These are phyloP conservation scores for Alnus glutinosa DNA, from an alignment of 306 rosid genomes.

Conservation along the genomic window DNA sequence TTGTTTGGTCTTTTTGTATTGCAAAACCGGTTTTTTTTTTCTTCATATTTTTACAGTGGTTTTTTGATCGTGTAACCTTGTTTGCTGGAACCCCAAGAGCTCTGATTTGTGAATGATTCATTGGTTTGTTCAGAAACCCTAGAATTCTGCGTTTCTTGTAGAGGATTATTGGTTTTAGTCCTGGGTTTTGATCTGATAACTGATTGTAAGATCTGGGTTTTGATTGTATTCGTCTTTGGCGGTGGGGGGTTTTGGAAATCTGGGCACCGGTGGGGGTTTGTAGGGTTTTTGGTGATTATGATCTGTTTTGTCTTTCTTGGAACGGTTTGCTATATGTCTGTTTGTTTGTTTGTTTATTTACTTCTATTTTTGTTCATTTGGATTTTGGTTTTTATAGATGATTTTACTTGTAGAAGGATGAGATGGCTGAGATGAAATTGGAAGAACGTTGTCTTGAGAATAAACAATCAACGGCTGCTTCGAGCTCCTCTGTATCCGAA, in stretches of 20 bases:
- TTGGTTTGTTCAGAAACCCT: constrained; percentile 25
- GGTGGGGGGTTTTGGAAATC: constrained; percentile 33
- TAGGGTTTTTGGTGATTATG: constrained; percentile 37
- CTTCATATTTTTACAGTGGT: not conserved
- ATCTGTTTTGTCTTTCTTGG: not conserved
- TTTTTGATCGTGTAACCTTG: constrained; percentile 37
- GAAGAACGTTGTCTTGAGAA: constrained; percentile 91
- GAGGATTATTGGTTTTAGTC: constrained; percentile 21
- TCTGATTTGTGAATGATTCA: constrained; percentile 21
- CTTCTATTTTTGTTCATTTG: constrained; percentile 32
- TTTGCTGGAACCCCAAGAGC: constrained; percentile 28
- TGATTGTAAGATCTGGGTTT: constrained; percentile 65
- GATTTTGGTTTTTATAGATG: constrained; percentile 58
- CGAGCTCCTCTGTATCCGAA: constrained; percentile 83
- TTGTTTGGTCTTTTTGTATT: not conserved
- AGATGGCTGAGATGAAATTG: constrained; percentile 58
- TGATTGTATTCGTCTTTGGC: constrained; percentile 32
- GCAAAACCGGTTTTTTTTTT: constrained; percentile 31
- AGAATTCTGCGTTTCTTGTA: constrained; percentile 25
- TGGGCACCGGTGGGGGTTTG: constrained; percentile 34
- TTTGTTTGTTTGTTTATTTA: constrained; percentile 9
- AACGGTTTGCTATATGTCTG: constrained; percentile 3
- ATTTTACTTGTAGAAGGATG: constrained; percentile 36
- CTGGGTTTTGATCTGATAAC: constrained; percentile 52
- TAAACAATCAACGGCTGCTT: constrained; percentile 79